A percentile compares a stretch with the other conserved stretches of the same genome.
These are phyloP conservation scores for Amyloporia xantha DNA, from an alignment of 768 basidiomycete genomes.

Conservation along the genomic window DNA sequence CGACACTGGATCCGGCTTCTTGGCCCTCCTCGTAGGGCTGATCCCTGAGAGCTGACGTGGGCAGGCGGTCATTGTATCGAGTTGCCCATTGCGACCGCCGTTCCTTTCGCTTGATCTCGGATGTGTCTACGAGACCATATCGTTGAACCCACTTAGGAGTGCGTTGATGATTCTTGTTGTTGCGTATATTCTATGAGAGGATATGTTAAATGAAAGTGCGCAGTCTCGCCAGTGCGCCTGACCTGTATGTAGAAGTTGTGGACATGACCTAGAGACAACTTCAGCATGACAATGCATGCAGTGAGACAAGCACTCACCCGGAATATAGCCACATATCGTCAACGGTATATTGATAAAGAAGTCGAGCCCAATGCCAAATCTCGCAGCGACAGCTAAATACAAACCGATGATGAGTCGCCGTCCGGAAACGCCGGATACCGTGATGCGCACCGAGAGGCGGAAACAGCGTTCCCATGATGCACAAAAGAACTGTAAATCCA, in stretches of 20 bases:
- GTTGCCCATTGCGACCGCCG: slow-evolving; percentile 82
- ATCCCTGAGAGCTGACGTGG: slow-evolving; percentile 61
- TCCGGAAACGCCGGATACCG: neutral
- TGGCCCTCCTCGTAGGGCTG: slow-evolving; percentile 80
- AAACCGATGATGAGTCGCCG: slow-evolving; percentile 5
- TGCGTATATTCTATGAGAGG: slow-evolving; percentile 80
- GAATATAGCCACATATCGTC: slow-evolving; percentile 89
- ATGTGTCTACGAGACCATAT: slow-evolving; percentile 82
- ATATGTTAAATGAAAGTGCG: neutral
- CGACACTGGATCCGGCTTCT: slow-evolving; percentile 29
- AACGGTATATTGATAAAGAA: slow-evolving; percentile 87
- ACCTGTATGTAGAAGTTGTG: slow-evolving; percentile 95
- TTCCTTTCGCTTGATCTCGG: slow-evolving; percentile 71
- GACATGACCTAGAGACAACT: slow-evolving; percentile 53
- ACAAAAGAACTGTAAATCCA: slow-evolving; percentile 75
- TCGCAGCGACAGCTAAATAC: slow-evolving; percentile 77
- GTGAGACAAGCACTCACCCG: slow-evolving; percentile 41
- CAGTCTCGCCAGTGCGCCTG: neutral
- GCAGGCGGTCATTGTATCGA: slow-evolving; percentile 78
- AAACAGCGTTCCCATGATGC: slow-evolving; percentile 84
- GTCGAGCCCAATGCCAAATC: slow-evolving; percentile 87
- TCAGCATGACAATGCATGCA: slow-evolving; percentile 4
- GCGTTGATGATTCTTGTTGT: slow-evolving; percentile 86
- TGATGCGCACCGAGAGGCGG: slow-evolving; percentile 74
- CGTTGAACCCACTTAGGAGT: slow-evolving; percentile 96